phyloP scores from a whole-genome alignment of 495 filamentous ascomycete genomes.

The Aspergillus leporis region DNA sequence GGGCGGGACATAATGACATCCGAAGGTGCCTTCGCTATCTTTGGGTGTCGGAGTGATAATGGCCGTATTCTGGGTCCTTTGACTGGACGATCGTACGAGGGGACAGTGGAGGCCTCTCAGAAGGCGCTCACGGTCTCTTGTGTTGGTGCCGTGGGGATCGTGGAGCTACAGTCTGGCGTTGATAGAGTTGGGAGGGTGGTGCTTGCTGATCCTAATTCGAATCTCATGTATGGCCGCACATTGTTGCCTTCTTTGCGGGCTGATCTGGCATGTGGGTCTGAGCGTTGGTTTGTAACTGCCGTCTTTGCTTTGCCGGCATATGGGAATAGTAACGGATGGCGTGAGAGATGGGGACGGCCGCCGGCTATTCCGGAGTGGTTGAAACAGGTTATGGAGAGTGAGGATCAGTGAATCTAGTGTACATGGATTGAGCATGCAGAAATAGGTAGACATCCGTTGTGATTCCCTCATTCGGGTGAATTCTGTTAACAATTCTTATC shows the following conservation, averaged over 20 bases:
- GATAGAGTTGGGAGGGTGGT: conserved; percentile 59
- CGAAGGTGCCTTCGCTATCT: conserved; percentile 72
- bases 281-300: conserved; percentile 50
- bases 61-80: conserved; percentile 60
- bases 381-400: conserved; percentile 39
- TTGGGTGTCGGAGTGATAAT: conserved; percentile 56
- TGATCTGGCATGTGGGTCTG: conserved; percentile 35
- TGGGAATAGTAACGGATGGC: conserved; percentile 27
- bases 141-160: conserved; percentile 68
- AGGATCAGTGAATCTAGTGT: not conserved
- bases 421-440: too few relatives aligned
- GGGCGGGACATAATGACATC: conserved; percentile 63
- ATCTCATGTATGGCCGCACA: conserved; percentile 68
- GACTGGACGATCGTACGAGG: conserved; percentile 51
- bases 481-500: too few relatives aligned
- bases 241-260: conserved; percentile 63
- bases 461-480: too few relatives aligned
- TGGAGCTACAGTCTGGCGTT: conserved; percentile 49
- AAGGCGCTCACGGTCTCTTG: conserved; percentile 65
- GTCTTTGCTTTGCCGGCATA: conserved; percentile 49
- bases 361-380: conserved; percentile 59
- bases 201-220: conserved; percentile 76
- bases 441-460: too few relatives aligned
- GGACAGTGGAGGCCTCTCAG: conserved; percentile 48
- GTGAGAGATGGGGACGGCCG: conserved; percentile 48